phyloP scores from a whole-genome alignment of 2,329 filamentous ascomycete species.

The Dothistroma septosporum region DNA sequence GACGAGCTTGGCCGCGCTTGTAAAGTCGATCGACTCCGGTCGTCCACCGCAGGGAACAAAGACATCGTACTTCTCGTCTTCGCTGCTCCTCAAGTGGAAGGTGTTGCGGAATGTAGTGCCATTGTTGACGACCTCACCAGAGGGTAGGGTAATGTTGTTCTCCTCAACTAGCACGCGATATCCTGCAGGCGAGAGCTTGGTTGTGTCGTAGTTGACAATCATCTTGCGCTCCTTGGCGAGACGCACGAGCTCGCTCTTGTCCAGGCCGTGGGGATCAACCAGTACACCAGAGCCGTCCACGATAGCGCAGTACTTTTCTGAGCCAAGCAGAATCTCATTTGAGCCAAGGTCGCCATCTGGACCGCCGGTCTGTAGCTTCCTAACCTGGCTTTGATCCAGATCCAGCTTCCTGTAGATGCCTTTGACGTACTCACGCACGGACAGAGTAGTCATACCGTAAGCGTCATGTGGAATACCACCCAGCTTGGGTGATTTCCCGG shows the following conservation, averaged over 20 bases:
- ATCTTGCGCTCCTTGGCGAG: conserved; percentile 83
- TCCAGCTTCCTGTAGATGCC: conserved; percentile 96
- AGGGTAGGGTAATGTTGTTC: conserved; percentile 79
- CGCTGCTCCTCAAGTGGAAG: conserved; percentile 71
- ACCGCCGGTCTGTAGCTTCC: conserved; percentile 95
- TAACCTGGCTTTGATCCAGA: conserved; percentile 76
- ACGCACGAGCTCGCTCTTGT: conserved; percentile 76
- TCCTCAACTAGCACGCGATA: conserved; percentile 94
- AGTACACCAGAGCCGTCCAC: conserved; percentile 96
- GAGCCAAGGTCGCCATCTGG: conserved; percentile 95
- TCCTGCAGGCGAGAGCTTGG: conserved; percentile 80
- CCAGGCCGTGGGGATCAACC: conserved; percentile 83
- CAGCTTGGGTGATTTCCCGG: conserved; percentile 91
- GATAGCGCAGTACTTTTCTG: conserved; percentile 91
- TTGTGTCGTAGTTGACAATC: conserved; percentile 80
- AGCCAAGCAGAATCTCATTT: conserved; percentile 93
- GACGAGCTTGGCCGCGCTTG: conserved; percentile 82
- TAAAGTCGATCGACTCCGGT: conserved; percentile 92
- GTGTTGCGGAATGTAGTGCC: conserved; percentile 96
- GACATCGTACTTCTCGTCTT: conserved; percentile 64
- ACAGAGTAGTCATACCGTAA: conserved; percentile 97
- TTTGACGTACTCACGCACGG: conserved; percentile 90
- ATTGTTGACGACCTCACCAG: conserved; percentile 80
- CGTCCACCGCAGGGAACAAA: conserved; percentile 97
- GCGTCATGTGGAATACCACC: conserved; percentile 94